Evolutionary conservation across 2,329 filamentous ascomycete species (phyloP).

Genomic region (Didymella keratinophila): DNA sequence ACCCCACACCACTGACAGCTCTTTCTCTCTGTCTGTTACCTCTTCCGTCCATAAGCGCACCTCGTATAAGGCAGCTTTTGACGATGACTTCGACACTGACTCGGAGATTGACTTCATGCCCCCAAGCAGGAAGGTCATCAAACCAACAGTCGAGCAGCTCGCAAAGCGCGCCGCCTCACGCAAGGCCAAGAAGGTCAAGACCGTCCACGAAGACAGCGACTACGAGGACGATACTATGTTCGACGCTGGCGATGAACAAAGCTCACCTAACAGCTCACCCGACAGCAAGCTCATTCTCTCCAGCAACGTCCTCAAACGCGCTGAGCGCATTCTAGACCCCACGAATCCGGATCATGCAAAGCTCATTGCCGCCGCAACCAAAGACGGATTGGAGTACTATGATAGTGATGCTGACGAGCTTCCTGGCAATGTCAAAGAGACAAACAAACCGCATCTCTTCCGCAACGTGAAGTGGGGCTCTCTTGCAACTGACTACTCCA

Average conservation of each 20-base stretch:
- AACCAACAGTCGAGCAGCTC: neutral
- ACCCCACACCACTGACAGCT: neutral
- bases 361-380: slow-evolving; percentile 31
- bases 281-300: slow-evolving; percentile 16
- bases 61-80: neutral
- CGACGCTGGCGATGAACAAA: slow-evolving; percentile 5
- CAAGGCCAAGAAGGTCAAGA: slow-evolving; percentile 2
- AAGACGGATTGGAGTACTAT: slow-evolving; percentile 37
- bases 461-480: slow-evolving; percentile 39
- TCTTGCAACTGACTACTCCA: slow-evolving; percentile 23
- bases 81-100: slow-evolving; percentile 20
- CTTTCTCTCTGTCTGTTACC: neutral
- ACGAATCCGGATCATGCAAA: slow-evolving; percentile 26
- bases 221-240: slow-evolving; percentile 6
- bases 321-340: slow-evolving; percentile 33
- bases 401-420: slow-evolving; percentile 35
- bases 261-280: slow-evolving; percentile 1
- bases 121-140: slow-evolving; percentile 2
- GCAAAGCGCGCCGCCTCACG: neutral
- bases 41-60: slow-evolving; percentile 7
- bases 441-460: slow-evolving; percentile 33
- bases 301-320: slow-evolving; percentile 30
- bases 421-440: slow-evolving; percentile 26
- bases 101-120: slow-evolving; percentile 27
- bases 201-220: neutral